Base-by-base conservation (phyloP, 345 rosid genomes). In the Capsella bursapastoris region DNA sequence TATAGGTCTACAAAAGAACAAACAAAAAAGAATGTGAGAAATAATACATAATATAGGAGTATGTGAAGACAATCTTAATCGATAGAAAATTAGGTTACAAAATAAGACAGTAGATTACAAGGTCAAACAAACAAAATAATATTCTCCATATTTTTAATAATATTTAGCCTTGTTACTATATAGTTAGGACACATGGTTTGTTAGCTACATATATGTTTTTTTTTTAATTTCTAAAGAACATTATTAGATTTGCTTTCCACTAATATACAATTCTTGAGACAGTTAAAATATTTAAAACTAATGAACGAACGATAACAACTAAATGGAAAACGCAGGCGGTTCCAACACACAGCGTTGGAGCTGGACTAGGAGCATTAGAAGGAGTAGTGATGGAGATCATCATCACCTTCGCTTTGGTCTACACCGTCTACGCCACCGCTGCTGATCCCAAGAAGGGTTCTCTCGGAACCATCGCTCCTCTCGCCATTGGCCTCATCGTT, bases 391-490 rank as follows among this genome's bases (percentile, higher is more conserved):
- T 94, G 97, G 98, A 94, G 77, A 90, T 94, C 44, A 78, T 91
- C 68, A 87, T 83, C 79, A 94, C 98, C 47, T 94, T 94, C 66
- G 96, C 86, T 11, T 79, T 94, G 79, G 98, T 94, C 8, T 94
- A 94, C 91, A 90, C 95, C 0, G 98, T 90, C 5, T 91, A 91
- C 49, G 96, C 98, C 75, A 94, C 96, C 0, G 98, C 98, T 5
- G 97, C 90, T 55, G 98, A 94, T 80, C 97, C 95, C 47, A 94
- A 91, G 85, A 94, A 88, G 78, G 97, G 98, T 12, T 85, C 95
- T 29, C 76, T 94, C 10, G 97, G 97, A 71, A 91, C 81, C 62
- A 90, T 91, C 41, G 96, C 97, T 40, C 98, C 97, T 45, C 85
- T 94, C 0, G 97, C 98, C 44, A 94, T 94, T 4, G 97, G 97